Evolutionary conservation across 192 early-diverging fungal species (phyloP).

Genomic region (Linnemannia hyalina): DNA sequence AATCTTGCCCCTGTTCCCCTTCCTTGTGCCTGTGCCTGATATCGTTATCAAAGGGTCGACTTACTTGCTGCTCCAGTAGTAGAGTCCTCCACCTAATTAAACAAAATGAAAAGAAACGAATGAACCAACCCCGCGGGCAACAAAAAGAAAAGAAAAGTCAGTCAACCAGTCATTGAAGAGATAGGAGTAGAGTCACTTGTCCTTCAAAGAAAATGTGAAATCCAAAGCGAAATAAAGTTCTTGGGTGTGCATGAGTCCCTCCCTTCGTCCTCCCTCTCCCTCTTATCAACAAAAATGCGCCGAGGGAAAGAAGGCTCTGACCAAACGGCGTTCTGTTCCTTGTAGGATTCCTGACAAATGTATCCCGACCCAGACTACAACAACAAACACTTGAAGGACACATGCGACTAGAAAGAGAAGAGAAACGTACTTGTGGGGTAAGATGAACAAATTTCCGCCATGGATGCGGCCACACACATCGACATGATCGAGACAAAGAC

Average conservation of each 20-base stretch:
- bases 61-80: conserved; percentile 49
- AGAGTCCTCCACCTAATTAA: conserved; percentile 26
- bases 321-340: background rate
- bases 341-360: background rate
- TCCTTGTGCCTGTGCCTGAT: background rate
- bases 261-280: background rate
- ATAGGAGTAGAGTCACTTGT: background rate
- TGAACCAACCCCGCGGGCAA: background rate
- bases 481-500: conserved; percentile 60
- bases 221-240: conserved; percentile 43
- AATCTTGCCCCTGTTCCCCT: background rate
- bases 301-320: background rate
- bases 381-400: background rate
- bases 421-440: conserved; percentile 59
- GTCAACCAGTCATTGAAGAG: background rate
- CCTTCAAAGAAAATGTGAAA: conserved; percentile 46
- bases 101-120: background rate
- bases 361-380: background rate
- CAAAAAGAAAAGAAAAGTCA: background rate
- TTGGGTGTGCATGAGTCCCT: background rate
- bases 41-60: background rate
- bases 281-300: background rate
- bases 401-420: too few species aligned
- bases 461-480: conserved; percentile 50
- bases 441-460: conserved; percentile 64